Base-by-base conservation (phyloP, 2,329 filamentous ascomycete species). In the Anisogramma anomala region DNA sequence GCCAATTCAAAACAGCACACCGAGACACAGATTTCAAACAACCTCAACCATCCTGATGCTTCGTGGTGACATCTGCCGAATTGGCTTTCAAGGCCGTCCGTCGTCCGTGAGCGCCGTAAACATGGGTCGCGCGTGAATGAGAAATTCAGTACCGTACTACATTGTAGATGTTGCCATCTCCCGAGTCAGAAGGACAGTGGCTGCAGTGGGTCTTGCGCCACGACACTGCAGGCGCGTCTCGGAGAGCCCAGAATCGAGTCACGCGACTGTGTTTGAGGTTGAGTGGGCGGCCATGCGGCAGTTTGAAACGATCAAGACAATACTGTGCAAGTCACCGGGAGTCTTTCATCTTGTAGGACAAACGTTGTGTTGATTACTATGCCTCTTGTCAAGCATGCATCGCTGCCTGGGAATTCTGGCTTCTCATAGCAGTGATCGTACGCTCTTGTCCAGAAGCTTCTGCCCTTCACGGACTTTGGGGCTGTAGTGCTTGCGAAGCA, bases 401-500 rank as follows among this genome's bases (percentile, higher is more conserved):
- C 43, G 26, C 53, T 49, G 9, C 36, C n/a, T 38, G 26, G 35
- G 25, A 17, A 15, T 6, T 13, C 26, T 13, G 10, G 7, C 20
- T 33, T 38, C 41, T 44, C 36, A 43, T 14, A 46, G 22, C 18
- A 30, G 14, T 30, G 44, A 38, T 30, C 44, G 38, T 53, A 84
- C 63, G 33, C 67, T 69, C 68, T 83, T 85, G 57, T 87, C 82
- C 56, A 88, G 64, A 33, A 72, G 60, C 58, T 73, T 72, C 4
- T 83, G 66, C 1, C 81, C 82, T 54, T 94, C 85, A 50, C 85
- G 72, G 1, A 98, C 82, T 55, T 80, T 80, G 6, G 88, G 89
- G 52, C 83, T 87, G 58, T 84, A 98, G 64, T 98, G 91, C 50
- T 74, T 72, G 56, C 81, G 71, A 52, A 98, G 59, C 43, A 98